Base-by-base conservation (phyloP, 805 yeast species). In the Ogataea trehalophila region DNA sequence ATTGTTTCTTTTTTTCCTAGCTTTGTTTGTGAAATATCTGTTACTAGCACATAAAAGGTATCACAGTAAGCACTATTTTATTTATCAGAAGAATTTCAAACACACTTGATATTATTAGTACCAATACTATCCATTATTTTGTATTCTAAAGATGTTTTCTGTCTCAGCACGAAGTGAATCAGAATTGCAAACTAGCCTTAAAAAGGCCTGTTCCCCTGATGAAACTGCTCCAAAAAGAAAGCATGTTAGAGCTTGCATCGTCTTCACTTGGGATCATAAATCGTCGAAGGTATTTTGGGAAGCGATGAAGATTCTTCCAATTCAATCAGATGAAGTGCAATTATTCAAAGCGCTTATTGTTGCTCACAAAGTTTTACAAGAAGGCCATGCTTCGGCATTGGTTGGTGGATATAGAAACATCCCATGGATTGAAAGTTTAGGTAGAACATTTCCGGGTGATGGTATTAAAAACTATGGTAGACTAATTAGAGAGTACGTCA, bases 181-280 rank as follows among this genome's bases (percentile, higher is more conserved):
- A 3, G 77, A 76, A 46, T 56, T 78, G 37, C 68, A 63, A 17
- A 65, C 69, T 3, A 64, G 82, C 55, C 80, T 87, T 57, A 83
- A 80, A 62, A 92, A 92, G 70, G 97, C 99, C 0, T 85, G 95
- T 49, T 83, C 85, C 23, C 53, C 77, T 17, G 97, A 90, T 23
- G 97, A 90, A 62, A 77, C 86, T 4, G 95, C 97, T 0, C 97
- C 99, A 1, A 92, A 92, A 67, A 75, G 99, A 57, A 92, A 92
- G 65, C 99, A 92, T 68, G 98, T 92, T 6, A 75, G 99, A 60
- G 89, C 95, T 1, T 89, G 97, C 71, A 91, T 91, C 50, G 96
- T 92, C 36, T 91, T 85, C 67, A 89, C 97, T 0, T 92, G 97
- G 97, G 99, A 94, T 66, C 92, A 88, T 60, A 85, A 86, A 62